Evolutionary conservation across 2,329 filamentous ascomycete species (phyloP).

Genomic region (Diaporthe citriasiana): DNA sequence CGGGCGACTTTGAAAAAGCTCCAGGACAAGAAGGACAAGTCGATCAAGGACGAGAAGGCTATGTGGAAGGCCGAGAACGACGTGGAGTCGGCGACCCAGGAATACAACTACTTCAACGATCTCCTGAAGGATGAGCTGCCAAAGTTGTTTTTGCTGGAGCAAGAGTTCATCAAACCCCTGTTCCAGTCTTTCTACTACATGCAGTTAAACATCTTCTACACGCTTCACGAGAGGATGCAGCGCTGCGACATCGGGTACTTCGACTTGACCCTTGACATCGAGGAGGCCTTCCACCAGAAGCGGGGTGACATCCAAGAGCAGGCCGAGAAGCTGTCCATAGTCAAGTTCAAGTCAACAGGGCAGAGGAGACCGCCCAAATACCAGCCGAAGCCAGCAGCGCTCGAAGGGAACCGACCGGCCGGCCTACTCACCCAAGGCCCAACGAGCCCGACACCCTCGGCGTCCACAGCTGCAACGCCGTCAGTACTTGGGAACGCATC

Average conservation of each 20-base stretch:
- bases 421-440: conserved; percentile 67
- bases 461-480: conserved; percentile 22
- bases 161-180: conserved; percentile 94
- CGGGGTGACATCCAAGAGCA: conserved; percentile 88
- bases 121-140: conserved; percentile 96
- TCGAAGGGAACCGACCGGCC: conserved; percentile 57
- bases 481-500: conserved; percentile 26
- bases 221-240: conserved; percentile 98
- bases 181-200: conserved; percentile 99
- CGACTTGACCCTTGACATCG: conserved; percentile 89
- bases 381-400: conserved; percentile 67
- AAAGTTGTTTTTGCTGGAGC: conserved; percentile 90
- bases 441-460: conserved; percentile 42
- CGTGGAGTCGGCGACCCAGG: conserved; percentile 90
- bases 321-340: conserved; percentile 86
- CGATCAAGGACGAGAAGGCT: conserved; percentile 96
- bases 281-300: conserved; percentile 91
- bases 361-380: conserved; percentile 73
- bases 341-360: conserved; percentile 92
- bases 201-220: conserved; percentile 99
- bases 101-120: conserved; percentile 98
- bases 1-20: conserved; percentile 89
- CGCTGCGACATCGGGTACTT: conserved; percentile 98
- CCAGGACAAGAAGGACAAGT: conserved; percentile 97
- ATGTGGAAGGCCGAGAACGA: conserved; percentile 96